phyloP scores from a whole-genome alignment of 2,329 filamentous ascomycete species.

The Madurella mycetomatis region DNA sequence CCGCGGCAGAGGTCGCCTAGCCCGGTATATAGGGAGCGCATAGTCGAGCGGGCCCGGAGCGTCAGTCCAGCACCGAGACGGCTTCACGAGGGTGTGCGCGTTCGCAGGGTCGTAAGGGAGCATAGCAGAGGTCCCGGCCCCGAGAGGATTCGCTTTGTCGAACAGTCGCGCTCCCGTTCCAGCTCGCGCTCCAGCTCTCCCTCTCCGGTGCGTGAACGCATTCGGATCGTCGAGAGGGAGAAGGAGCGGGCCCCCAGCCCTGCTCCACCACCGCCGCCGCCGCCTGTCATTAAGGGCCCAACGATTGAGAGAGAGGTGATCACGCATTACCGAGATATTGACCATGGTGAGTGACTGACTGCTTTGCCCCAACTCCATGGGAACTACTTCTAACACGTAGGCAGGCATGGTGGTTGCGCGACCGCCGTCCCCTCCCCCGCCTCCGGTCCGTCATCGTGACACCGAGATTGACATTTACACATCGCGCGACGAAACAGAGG shows the following conservation, averaged over 20 bases:
- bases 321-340: slow-evolving; percentile 80
- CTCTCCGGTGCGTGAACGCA: slow-evolving; percentile 41
- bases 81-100: slow-evolving; percentile 31
- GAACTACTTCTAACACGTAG: slow-evolving; percentile 3
- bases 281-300: slow-evolving; percentile 66
- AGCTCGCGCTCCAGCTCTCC: slow-evolving; percentile 38
- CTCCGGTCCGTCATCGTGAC: slow-evolving; percentile 47
- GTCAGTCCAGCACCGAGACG: slow-evolving; percentile 34
- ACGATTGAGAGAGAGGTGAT: slow-evolving; percentile 85
- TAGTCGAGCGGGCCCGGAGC: slow-evolving; percentile 42
- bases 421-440: slow-evolving; percentile 45
- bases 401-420: slow-evolving; percentile 46
- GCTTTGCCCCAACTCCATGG: not conserved
- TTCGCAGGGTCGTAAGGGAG: slow-evolving; percentile 30
- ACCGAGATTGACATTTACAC: slow-evolving; percentile 59
- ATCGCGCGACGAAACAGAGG: slow-evolving; percentile 51
- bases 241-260: slow-evolving; percentile 44
- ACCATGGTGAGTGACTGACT: slow-evolving; percentile 68
- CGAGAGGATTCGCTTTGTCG: slow-evolving; percentile 35
- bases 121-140: slow-evolving; percentile 21
- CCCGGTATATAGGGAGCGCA: slow-evolving; percentile 39
- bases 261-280: slow-evolving; percentile 54
- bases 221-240: slow-evolving; percentile 49
- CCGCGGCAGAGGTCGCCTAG: slow-evolving; percentile 43
- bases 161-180: slow-evolving; percentile 22